Evolutionary conservation across 352 stramenopile species (phyloP).

Genomic region (Nothophytophthora sp.): DNA sequence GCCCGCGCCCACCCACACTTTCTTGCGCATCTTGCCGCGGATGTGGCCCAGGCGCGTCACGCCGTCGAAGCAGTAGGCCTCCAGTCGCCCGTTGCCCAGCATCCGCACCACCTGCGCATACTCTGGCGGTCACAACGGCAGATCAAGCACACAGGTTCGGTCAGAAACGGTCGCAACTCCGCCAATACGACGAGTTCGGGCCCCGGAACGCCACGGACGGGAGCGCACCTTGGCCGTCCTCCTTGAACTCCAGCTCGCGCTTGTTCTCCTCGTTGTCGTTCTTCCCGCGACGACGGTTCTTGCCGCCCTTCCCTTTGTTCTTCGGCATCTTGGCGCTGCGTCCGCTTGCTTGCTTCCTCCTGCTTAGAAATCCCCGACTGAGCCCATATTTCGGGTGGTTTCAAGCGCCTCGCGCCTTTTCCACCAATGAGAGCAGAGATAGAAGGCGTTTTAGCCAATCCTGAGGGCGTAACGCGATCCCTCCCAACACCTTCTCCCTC

Average conservation of each 20-base stretch:
- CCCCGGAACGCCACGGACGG: neutral
- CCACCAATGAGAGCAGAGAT: conserved; percentile 11
- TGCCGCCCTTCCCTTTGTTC: conserved; percentile 97
- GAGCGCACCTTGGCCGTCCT: conserved; percentile 95
- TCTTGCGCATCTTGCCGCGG: conserved; percentile 99
- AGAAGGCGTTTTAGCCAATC: neutral
- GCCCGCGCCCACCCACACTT: conserved; percentile 98
- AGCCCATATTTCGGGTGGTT: conserved; percentile 27
- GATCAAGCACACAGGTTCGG: conserved; percentile 6
- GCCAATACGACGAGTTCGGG: neutral
- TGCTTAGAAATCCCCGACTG: conserved; percentile 27
- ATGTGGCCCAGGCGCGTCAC: conserved; percentile 98
- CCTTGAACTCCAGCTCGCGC: conserved; percentile 99
- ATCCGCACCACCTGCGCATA: conserved; percentile 99
- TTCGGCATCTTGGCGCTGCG: conserved; percentile 65
- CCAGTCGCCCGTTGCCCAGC: conserved; percentile 98
- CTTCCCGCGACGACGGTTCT: conserved; percentile 98
- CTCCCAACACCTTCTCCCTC: neutral
- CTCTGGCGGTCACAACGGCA: conserved; percentile 56
- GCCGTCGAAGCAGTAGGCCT: conserved; percentile 99
- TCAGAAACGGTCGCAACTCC: conserved; percentile 8
- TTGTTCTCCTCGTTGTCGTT: conserved; percentile 99
- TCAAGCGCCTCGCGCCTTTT: conserved; percentile 12
- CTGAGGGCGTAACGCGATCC: too few species aligned
- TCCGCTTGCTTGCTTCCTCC: conserved; percentile 5